Evolutionary conservation across 495 filamentous ascomycete genomes (phyloP).

Genomic region (Aspergillus homomorphus): DNA sequence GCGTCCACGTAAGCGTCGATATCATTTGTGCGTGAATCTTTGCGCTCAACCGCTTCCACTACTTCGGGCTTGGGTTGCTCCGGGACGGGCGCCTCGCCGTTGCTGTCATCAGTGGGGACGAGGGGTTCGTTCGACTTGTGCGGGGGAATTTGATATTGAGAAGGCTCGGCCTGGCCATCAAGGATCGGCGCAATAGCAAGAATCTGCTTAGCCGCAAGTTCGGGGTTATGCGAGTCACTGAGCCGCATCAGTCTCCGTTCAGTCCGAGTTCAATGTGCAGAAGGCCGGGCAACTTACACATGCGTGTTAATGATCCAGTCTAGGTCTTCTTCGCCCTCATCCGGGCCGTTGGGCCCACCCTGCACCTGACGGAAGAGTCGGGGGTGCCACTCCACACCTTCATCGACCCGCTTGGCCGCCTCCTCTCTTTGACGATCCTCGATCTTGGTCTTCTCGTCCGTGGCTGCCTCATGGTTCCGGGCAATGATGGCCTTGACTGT

Average conservation of each 20-base stretch:
- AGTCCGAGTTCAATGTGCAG: neutral
- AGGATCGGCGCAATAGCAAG: conserved; percentile 82
- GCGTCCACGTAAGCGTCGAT: conserved; percentile 62
- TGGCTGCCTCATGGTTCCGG: conserved; percentile 83
- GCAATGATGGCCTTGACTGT: conserved; percentile 77
- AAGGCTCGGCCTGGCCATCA: conserved; percentile 57
- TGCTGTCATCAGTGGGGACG: conserved; percentile 12
- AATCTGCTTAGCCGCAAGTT: conserved; percentile 80
- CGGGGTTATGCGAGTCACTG: conserved; percentile 66
- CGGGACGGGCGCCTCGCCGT: conserved; percentile 8
- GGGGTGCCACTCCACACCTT: conserved; percentile 87
- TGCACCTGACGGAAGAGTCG: conserved; percentile 74
- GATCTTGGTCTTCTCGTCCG: conserved; percentile 91
- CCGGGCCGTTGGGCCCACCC: conserved; percentile 66
- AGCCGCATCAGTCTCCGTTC: neutral
- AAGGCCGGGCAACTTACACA: conserved; percentile 57
- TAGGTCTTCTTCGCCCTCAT: conserved; percentile 82
- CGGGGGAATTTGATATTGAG: conserved; percentile 43
- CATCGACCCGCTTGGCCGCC: conserved; percentile 73
- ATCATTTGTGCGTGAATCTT: conserved; percentile 47
- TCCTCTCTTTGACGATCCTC: conserved; percentile 90
- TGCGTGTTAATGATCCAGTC: conserved; percentile 94
- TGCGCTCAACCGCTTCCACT: conserved; percentile 34
- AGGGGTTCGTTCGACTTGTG: conserved; percentile 19
- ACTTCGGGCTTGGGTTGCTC: conserved; percentile 13